These are phyloP conservation scores for Tolypocladium sp. DNA, from an alignment of 2,329 filamentous ascomycete genomes.

Conservation along the genomic window DNA sequence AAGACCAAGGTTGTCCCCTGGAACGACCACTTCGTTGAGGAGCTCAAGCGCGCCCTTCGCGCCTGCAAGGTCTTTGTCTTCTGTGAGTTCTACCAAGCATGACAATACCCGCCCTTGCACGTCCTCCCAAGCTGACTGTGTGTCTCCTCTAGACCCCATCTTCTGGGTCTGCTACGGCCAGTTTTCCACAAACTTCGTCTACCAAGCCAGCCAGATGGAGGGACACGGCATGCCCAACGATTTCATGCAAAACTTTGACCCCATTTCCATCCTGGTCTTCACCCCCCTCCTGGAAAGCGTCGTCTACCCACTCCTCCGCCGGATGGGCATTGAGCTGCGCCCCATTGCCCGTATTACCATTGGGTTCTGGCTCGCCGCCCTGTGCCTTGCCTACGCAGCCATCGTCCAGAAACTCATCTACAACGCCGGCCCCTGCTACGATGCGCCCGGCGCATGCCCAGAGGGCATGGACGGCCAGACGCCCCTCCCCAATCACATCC, in stretches of 20 bases:
- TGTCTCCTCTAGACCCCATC: slow-evolving; percentile 36
- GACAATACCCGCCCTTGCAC: not conserved
- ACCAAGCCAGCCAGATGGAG: slow-evolving; percentile 48
- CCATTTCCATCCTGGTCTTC: slow-evolving; percentile 57
- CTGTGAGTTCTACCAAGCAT: slow-evolving; percentile 19
- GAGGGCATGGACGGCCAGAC: slow-evolving; percentile 19
- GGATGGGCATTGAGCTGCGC: slow-evolving; percentile 47
- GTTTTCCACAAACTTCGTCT: slow-evolving; percentile 57
- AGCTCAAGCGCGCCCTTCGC: slow-evolving; percentile 56
- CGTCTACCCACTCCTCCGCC: slow-evolving; percentile 53
- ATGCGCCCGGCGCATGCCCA: slow-evolving; percentile 28
- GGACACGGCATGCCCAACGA: slow-evolving; percentile 62
- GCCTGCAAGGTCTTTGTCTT: slow-evolving; percentile 65
- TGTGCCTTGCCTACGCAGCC: slow-evolving; percentile 49
- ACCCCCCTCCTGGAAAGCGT: slow-evolving; percentile 54
- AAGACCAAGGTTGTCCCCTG: slow-evolving; percentile 38
- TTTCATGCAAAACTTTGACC: slow-evolving; percentile 59
- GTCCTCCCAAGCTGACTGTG: not conserved
- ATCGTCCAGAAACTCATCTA: slow-evolving; percentile 55
- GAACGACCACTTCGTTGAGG: slow-evolving; percentile 64
- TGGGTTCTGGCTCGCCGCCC: slow-evolving; percentile 47
- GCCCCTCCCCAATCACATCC: slow-evolving; percentile 32
- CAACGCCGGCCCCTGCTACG: slow-evolving; percentile 39
- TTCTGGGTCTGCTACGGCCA: slow-evolving; percentile 63
- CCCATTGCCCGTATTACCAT: slow-evolving; percentile 58